These are phyloP conservation scores for Ascochyta rabiei DNA, from an alignment of 2,329 filamentous ascomycete species.

Conservation along the genomic window DNA sequence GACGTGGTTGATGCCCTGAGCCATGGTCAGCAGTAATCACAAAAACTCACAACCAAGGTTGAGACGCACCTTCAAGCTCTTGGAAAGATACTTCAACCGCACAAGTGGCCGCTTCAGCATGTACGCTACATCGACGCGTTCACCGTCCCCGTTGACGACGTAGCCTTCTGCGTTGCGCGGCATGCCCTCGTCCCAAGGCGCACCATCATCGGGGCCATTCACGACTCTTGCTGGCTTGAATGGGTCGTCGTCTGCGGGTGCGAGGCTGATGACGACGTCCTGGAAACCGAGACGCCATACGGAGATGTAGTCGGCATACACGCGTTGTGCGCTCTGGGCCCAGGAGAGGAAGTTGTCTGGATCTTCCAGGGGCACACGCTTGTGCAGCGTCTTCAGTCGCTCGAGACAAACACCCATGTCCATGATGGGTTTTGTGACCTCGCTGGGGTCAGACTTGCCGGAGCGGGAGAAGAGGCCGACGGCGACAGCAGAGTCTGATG, in stretches of 20 bases:
- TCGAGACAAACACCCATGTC: constrained; percentile 93
- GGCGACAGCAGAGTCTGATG: constrained; percentile 67
- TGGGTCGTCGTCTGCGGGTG: constrained; percentile 70
- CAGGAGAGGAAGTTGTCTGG: constrained; percentile 76
- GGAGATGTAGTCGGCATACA: constrained; percentile 85
- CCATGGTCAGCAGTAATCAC: constrained; percentile 36
- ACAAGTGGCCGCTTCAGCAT: constrained; percentile 88
- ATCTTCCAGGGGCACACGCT: constrained; percentile 76
- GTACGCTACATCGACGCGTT: constrained; percentile 92
- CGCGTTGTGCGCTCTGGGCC: constrained; percentile 76
- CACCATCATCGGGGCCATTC: constrained; percentile 54
- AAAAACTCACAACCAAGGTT: background rate
- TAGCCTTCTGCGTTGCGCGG: constrained; percentile 65
- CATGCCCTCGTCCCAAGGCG: constrained; percentile 61
- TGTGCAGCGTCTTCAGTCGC: constrained; percentile 79
- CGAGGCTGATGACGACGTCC: constrained; percentile 91
- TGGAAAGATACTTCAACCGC: constrained; percentile 84
- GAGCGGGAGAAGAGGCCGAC: constrained; percentile 71
- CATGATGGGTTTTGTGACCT: constrained; percentile 83
- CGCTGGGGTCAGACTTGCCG: constrained; percentile 60
- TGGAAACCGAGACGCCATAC: constrained; percentile 94
- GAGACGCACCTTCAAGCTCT: constrained; percentile 71
- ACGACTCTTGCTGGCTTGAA: constrained; percentile 53
- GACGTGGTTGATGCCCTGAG: constrained; percentile 63
- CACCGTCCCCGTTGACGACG: constrained; percentile 74